Evolutionary conservation across 257 asterid species (phyloP).

Genomic region (Solanum lycopersicoides): DNA sequence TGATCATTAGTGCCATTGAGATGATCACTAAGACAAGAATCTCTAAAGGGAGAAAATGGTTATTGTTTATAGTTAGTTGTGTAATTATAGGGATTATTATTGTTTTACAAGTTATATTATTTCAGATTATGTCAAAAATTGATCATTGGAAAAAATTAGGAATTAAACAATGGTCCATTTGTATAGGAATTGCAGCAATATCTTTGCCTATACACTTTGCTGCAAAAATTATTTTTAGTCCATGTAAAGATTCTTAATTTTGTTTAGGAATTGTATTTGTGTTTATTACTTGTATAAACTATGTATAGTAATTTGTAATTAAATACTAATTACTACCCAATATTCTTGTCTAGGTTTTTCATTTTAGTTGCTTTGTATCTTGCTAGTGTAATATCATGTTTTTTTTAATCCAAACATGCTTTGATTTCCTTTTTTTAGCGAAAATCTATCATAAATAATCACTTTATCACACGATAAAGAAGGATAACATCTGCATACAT

Average conservation of each 20-base stretch:
- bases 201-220: slow-evolving; percentile 18
- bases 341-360: neutral
- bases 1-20: slow-evolving; percentile 18
- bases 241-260: neutral
- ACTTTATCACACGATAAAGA: accelerated
- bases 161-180: slow-evolving; percentile 17
- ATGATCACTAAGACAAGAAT: neutral
- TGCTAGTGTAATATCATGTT: neutral
- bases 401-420: neutral
- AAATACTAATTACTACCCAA: neutral
- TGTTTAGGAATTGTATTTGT: neutral
- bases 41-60: neutral
- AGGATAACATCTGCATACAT: accelerated
- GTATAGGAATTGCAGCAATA: slow-evolving; percentile 19
- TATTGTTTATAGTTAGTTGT: neutral
- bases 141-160: slow-evolving; percentile 12
- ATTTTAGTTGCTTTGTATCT: neutral
- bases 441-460: neutral
- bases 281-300: neutral
- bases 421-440: neutral
- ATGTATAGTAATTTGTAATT: neutral
- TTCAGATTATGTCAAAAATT: slow-evolving; percentile 11
- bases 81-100: neutral
- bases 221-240: neutral
- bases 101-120: slow-evolving; percentile 4